Base-by-base conservation (phyloP, 768 basidiomycete genomes). In the Fomitopsis pulvina region DNA sequence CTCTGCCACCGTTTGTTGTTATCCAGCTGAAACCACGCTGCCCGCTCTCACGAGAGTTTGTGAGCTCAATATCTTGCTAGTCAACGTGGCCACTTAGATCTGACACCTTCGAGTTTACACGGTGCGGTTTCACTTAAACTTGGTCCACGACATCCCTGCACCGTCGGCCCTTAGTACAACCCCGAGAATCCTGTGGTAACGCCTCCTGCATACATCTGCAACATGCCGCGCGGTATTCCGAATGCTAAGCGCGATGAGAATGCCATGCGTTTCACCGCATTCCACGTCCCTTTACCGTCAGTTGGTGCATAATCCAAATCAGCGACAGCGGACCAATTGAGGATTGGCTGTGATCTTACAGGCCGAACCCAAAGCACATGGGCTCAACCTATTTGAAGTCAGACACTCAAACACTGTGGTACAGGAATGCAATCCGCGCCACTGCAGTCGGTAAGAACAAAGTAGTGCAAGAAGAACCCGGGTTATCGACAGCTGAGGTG, bases 151-250 rank as follows among this genome's bases (percentile, higher is more conserved):
- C 34, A 16, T 37, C 5, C 14, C 34, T 37, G 34, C 14, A 37
- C 14, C 34, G 34, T 30, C n/a, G n/a, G n/a, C n/a, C n/a, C n/a
- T n/a, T n/a, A n/a, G n/a, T n/a, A n/a, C n/a, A n/a, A n/a, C n/a
- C n/a, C n/a, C n/a, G n/a, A n/a, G n/a, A n/a, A n/a, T n/a, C n/a
- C n/a, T n/a, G n/a, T 34, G 32, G 32, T 34, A 34, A 9, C n/a
- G n/a, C 32, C n/a, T n/a, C 24, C 7, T 22, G 20, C 41, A 34
- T 16, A 10, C 18, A 9, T 3, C 18, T 3, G 8, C 18, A 55
- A n/a, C 27, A 90, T 90, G 88, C 88, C 88, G 52, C 78, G 88
- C 66, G 88, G 88, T 51, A 78, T 90, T 41, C 87, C 89, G 26
- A 88, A 87, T 60, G 80, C 78, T 25, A 86, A 82, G 66, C 77